Evolutionary conservation across 2,329 filamentous ascomycete genomes (phyloP).

Genomic region (Apiospora koreana): DNA sequence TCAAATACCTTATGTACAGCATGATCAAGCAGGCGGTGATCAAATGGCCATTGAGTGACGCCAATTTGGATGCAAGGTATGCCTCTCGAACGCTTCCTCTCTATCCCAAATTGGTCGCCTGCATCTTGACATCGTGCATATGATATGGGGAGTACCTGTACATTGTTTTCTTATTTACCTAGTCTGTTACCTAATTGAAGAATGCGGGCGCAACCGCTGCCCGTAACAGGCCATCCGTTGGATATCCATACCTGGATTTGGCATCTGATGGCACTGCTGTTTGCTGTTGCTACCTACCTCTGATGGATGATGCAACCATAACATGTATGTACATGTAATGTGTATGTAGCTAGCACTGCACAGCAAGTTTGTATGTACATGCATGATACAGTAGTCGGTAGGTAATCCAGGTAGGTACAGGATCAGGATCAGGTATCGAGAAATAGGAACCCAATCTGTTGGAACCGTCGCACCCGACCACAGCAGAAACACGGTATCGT

Average conservation of each 20-base stretch:
- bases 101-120: conserved; percentile 7
- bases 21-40: no score
- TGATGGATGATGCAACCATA: not conserved
- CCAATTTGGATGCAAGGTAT: not conserved
- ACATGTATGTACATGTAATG: not conserved
- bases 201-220: conserved; percentile 5
- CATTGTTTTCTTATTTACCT: not conserved
- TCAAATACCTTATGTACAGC: no score
- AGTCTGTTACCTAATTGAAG: conserved; percentile 1
- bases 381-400: not conserved
- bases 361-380: not conserved
- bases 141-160: not conserved
- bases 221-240: conserved; percentile 2
- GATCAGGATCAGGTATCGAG: not conserved
- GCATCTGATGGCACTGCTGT: not conserved
- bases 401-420: not conserved
- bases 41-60: conserved; percentile 3
- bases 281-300: not conserved
- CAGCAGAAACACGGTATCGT: conserved; percentile 3
- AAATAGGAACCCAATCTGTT: conserved; percentile 7
- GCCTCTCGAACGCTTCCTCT: not conserved
- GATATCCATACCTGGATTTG: not conserved
- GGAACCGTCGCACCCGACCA: conserved; percentile 8
- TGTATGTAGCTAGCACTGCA: conserved; percentile 3
- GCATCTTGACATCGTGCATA: conserved; percentile 4